Evolutionary conservation across 306 rosid genomes (phyloP), one percentile per base, ranked within the genome.

Genomic region (Coriaria nepalensis): DNA sequence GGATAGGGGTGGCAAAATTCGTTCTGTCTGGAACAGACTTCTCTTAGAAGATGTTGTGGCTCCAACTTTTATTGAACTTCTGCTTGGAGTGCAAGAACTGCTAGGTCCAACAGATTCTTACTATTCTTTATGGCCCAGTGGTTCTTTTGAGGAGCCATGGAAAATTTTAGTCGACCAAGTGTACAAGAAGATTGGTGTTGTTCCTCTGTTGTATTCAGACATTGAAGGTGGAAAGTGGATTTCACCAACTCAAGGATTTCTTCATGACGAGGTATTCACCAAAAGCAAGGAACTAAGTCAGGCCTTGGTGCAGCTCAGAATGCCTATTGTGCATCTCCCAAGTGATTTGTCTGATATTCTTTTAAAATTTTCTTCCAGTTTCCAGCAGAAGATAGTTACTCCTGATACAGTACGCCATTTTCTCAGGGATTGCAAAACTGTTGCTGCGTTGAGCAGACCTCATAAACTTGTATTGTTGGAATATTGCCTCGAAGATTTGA

Each of bases 61-160:
- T 50, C 86, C 97, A 40, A 60, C 93, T 40, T 88, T 88, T 71
- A 65, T 67, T 32, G 74, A 78, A 64, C 65, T 88, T 73, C 80
- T 88, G 50, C 81, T 72, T 64, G 75, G 80, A n/a, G 66, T 73
- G 56, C 83, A 64, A 54, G 79, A 62, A 12, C 61, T 77, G 64
- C 67, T 81, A 42, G 86, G 83, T 68, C 90, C 93, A 10, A 77
- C 76, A 10, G 44, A 68, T 41, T 35, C 52, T 13, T 88, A 84
- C 76, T 77, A 84, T 70, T 78, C 95, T 40, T 67, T 84, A 59
- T 88, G 93, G 95, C 97, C 97, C 33, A 55, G 54, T 65, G 97
- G 97, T 43, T 69, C 93, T 60, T 88, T 81, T 73, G 95, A 88
- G 68, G 93, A 84, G 86, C 97, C 97, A 37, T 88, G 97, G 97